Evolutionary conservation across 371 early-diverging fungal species (phyloP).

Genomic region (Coemansia sp.): DNA sequence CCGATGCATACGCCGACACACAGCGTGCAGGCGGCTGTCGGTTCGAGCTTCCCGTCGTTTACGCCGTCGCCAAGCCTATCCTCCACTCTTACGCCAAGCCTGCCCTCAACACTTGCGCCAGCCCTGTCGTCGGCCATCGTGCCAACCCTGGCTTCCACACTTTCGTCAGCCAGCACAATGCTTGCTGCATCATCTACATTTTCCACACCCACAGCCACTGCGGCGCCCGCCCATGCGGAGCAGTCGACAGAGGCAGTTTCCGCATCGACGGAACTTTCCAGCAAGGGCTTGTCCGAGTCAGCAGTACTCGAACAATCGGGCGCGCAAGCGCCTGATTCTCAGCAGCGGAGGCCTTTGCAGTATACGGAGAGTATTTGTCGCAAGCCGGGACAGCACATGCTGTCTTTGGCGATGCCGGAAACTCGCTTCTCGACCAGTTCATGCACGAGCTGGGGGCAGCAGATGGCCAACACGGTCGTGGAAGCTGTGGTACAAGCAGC

Average conservation of each 20-base stretch:
- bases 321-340: slow-evolving; percentile 50
- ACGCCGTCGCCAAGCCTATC: not conserved
- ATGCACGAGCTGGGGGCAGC: slow-evolving; percentile 50
- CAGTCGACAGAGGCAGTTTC: slow-evolving; percentile 29
- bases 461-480: slow-evolving; percentile 38
- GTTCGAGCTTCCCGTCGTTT: slow-evolving; percentile 13
- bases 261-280: slow-evolving; percentile 33
- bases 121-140: not conserved
- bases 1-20: slow-evolving; percentile 31
- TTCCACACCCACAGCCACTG: slow-evolving; percentile 18
- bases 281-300: slow-evolving; percentile 55
- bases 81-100: not conserved
- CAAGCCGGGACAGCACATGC: slow-evolving; percentile 29
- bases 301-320: slow-evolving; percentile 54
- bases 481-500: slow-evolving; percentile 35
- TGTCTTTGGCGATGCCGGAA: slow-evolving; percentile 40
- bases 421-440: slow-evolving; percentile 44
- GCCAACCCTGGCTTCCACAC: not conserved
- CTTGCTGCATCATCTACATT: slow-evolving; percentile 30
- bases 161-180: not conserved
- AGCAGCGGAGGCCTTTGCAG: slow-evolving; percentile 53
- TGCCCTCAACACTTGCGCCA: not conserved
- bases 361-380: slow-evolving; percentile 46
- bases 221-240: slow-evolving; percentile 1
- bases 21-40: slow-evolving; percentile 11